Percentiles rank a stretch among this genome's conserved stretches.
Conservation (phyloP, 2,329 filamentous ascomycete species). For the Fusarium avenaceum region DNA sequence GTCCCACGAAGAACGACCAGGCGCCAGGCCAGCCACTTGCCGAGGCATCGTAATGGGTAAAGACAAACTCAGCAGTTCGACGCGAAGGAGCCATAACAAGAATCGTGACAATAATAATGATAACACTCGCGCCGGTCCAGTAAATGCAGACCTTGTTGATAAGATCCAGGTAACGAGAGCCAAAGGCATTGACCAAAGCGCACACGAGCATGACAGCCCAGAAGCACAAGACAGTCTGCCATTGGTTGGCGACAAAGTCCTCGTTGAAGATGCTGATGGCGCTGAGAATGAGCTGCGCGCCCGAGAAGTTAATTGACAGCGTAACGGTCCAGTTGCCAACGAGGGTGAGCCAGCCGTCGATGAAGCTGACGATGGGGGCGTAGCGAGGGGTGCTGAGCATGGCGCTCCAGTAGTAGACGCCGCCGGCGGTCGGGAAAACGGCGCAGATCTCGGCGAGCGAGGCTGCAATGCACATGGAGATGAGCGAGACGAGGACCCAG, state of each 20-base stretch:
- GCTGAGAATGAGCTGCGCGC: constrained; percentile 76
- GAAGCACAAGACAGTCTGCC: constrained; percentile 83
- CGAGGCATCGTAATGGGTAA: constrained; percentile 75
- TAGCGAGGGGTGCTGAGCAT: constrained; percentile 72
- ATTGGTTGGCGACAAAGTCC: constrained; percentile 69
- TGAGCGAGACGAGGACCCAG: constrained; percentile 71
- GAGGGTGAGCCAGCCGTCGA: constrained; percentile 80
- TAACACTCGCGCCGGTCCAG: constrained; percentile 78
- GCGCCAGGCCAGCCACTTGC: constrained; percentile 78
- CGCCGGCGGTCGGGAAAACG: constrained; percentile 72
- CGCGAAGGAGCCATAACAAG: constrained; percentile 75
- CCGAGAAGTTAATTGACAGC: constrained; percentile 78
- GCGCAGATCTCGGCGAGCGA: constrained; percentile 80
- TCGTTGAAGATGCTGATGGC: constrained; percentile 76
- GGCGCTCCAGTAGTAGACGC: constrained; percentile 81
- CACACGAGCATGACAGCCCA: constrained; percentile 74
- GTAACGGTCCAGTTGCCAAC: constrained; percentile 79
- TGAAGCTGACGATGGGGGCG: constrained; percentile 75
- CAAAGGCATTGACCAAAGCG: constrained; percentile 76
- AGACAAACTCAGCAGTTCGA: constrained; percentile 75
- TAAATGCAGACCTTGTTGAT: constrained; percentile 80
- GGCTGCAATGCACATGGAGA: constrained; percentile 78
- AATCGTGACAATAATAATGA: constrained; percentile 77
- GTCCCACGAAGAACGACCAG: constrained; percentile 69
- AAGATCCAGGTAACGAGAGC: constrained; percentile 69